phyloP scores from a whole-genome alignment of 352 stramenopile species.

The Globisporangium camurandrum region DNA sequence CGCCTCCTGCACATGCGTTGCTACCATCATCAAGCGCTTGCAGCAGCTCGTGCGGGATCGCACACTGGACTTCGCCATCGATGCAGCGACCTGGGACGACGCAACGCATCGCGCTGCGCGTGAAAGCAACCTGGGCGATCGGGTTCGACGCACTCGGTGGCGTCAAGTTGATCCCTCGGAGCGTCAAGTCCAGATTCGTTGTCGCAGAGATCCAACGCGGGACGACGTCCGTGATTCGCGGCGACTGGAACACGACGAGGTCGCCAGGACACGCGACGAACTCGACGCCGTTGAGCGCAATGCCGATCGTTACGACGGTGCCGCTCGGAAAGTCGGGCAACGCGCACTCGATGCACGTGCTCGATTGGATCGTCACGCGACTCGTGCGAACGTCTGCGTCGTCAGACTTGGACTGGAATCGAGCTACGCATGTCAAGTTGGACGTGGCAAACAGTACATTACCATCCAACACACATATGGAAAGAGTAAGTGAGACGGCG shows the following conservation, averaged over 20 bases:
- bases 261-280: constrained; percentile 43
- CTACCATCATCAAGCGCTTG: no score
- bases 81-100: constrained; percentile 23
- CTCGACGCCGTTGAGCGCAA: constrained; percentile 64
- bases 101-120: constrained; percentile 12
- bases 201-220: constrained; percentile 44
- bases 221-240: constrained; percentile 38
- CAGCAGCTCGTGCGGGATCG: constrained; percentile 25
- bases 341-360: constrained; percentile 40
- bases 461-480: no score
- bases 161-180: constrained; percentile 56
- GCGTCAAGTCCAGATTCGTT: constrained; percentile 21
- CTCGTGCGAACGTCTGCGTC: constrained; percentile 24
- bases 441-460: no score
- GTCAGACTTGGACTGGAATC: constrained; percentile 30
- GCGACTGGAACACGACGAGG: constrained; percentile 51
- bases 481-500: no score
- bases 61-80: constrained; percentile 28
- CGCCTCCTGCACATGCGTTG: no score
- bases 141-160: constrained; percentile 14
- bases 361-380: constrained; percentile 29
- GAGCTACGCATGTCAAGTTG: no score
- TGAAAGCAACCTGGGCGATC: constrained; percentile 40
- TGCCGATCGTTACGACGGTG: constrained; percentile 31
- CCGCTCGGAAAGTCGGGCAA: constrained; percentile 55